Evolutionary conservation across 1,284 basidiomycete genomes (phyloP), one percentile per base, ranked within the genome.

Genomic region (Megacollybia platyphylla): DNA sequence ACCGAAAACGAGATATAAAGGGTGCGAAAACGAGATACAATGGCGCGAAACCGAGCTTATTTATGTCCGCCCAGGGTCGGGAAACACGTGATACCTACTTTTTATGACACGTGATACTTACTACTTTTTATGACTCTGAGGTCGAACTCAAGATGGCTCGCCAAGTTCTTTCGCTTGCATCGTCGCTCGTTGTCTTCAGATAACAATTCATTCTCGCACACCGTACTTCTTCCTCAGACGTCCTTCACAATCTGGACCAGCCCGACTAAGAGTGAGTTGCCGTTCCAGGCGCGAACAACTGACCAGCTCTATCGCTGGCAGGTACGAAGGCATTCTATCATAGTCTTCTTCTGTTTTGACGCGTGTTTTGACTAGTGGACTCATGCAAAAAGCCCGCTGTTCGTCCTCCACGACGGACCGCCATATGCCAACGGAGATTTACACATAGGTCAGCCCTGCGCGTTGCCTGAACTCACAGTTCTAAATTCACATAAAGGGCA

Each of bases 351-450:
- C 2, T 2, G 20, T 24, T 24, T 24, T 24, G 28, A 28, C 31
- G 34, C 34, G 46, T 24, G 37, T 37, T 35, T 34, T 2, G 41
- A 15, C 8, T 54, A 91, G 87, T 73, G 67, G 57, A 62, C 78
- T 49, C 74, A 84, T 53, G 73, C 69, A 20, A 61, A 70, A 18
- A 73, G 82, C 2, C 72, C 78, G 1, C 54, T 78, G 38, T 97
- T 92, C 56, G 80, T 97, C 18, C 68, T 96, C 40, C 93, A 96
- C 54, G 96, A 98, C 58, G 96, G 96, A 0, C 96, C 96, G 17
- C 96, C 94, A 0, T 98, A 98, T 54, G 96, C 96, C 1, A 98
- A 98, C 57, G 96, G 96, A 0, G 74, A 87, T 53, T 64, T 99
- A 38, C 96, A 99, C 56, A 92, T 94, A 69, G 94, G 92, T 91